These are phyloP conservation scores for Simplicillium aogashimaense DNA, from an alignment of 2,329 filamentous ascomycete species.

Conservation along the genomic window DNA sequence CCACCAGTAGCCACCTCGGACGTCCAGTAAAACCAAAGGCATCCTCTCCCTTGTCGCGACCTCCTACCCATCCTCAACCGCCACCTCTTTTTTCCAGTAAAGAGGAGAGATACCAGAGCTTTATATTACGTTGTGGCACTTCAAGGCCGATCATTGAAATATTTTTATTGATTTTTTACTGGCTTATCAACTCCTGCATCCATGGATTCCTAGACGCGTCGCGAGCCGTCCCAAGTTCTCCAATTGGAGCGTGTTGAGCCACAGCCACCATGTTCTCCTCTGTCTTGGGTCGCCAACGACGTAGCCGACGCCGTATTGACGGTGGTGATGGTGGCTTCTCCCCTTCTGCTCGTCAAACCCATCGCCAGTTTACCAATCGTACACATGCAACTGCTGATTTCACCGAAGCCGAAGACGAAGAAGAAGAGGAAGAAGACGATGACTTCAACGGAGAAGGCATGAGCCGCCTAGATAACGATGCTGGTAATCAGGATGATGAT, in stretches of 20 bases:
- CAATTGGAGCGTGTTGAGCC: not conserved
- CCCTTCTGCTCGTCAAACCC: slow-evolving; percentile 18
- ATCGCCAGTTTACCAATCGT: slow-evolving; percentile 15
- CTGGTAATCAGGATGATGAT: slow-evolving; percentile 35
- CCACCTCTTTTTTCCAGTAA: no score
- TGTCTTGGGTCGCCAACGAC: slow-evolving; percentile 21
- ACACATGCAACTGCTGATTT: slow-evolving; percentile 54
- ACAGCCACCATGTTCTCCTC: slow-evolving; percentile 24
- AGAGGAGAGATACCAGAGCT: no score
- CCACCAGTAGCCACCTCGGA: no score
- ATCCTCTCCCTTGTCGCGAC: no score
- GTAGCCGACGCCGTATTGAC: slow-evolving; percentile 20
- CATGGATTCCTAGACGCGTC: no score
- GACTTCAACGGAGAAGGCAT: slow-evolving; percentile 28
- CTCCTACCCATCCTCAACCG: no score
- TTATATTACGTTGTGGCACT: no score
- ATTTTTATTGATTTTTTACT: no score
- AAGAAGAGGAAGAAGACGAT: slow-evolving; percentile 33
- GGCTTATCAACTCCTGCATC: no score
- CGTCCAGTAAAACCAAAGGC: no score
- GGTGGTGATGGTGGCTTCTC: slow-evolving; percentile 18
- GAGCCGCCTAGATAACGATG: slow-evolving; percentile 12
- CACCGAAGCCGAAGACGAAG: slow-evolving; percentile 51
- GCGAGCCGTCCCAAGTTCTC: no score
- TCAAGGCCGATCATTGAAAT: no score